These are phyloP conservation scores for Bruguiera hainesii DNA, from an alignment of 441 rosid species.

Conservation along the genomic window DNA sequence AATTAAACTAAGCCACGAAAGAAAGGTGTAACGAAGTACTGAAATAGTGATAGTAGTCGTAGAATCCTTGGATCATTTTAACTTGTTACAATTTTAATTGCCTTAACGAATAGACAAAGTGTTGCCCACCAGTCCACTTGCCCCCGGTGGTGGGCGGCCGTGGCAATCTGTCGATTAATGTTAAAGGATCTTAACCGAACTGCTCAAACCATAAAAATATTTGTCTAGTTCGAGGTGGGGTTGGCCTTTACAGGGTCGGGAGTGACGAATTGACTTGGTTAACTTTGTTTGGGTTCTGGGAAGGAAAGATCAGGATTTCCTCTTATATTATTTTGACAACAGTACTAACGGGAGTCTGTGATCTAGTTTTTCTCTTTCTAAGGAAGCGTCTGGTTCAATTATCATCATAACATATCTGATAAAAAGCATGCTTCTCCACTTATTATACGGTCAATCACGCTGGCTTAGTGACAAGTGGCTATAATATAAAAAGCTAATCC, in stretches of 20 bases:
- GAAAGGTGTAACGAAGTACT: no score
- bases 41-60: no score
- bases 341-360: not conserved
- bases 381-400: not conserved
- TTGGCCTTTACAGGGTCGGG: not conserved
- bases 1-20: no score
- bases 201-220: conserved; percentile 2
- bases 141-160: conserved; percentile 13
- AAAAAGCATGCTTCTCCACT: not conserved
- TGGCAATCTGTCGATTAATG: conserved; percentile 4
- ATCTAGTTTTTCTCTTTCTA: not conserved
- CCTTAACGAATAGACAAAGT: not conserved
- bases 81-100: no score
- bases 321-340: not conserved
- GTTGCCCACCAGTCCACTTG: conserved; percentile 10
- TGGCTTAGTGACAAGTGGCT: no score
- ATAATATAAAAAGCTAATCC: no score
- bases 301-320: not conserved
- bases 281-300: not conserved
- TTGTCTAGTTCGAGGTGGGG: not conserved
- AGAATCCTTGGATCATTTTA: no score
- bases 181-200: conserved; percentile 7
- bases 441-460: no score
- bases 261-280: not conserved
- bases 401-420: not conserved